Evolutionary conservation across 306 rosid genomes (phyloP).

Genomic region (Prunus kanzakura): DNA sequence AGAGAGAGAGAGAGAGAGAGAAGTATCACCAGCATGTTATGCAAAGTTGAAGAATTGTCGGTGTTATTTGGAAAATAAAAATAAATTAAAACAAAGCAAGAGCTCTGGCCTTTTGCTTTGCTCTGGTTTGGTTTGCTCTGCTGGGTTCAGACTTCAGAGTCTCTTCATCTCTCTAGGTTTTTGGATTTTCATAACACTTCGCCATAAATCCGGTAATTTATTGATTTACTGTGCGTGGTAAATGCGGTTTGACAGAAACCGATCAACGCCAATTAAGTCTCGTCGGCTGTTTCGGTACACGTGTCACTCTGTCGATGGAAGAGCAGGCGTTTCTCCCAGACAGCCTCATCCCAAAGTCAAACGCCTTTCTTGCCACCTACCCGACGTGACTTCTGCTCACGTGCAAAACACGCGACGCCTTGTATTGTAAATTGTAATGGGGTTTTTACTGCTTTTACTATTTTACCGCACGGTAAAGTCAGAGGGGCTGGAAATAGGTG

Average conservation of each 20-base stretch:
- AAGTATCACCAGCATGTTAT: neutral
- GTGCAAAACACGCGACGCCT: neutral
- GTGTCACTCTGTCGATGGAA: slow-evolving; percentile 27
- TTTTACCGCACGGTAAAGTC: neutral
- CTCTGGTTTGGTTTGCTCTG: neutral
- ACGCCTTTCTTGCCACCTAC: slow-evolving; percentile 16
- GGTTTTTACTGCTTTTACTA: no score
- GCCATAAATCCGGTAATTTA: slow-evolving; percentile 51
- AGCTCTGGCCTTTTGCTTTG: slow-evolving; percentile 1
- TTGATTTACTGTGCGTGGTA: slow-evolving; percentile 49
- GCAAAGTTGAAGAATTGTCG: slow-evolving; percentile 17
- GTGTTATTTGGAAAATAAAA: slow-evolving; percentile 1
- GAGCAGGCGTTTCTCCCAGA: slow-evolving; percentile 31
- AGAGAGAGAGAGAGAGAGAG: neutral
- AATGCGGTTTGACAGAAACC: slow-evolving; percentile 50
- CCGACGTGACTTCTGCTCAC: neutral
- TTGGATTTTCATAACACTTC: slow-evolving; percentile 1
- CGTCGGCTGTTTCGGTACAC: slow-evolving; percentile 42
- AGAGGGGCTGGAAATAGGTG: neutral
- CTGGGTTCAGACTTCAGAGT: slow-evolving; percentile 2
- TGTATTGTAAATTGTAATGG: neutral
- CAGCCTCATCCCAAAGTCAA: slow-evolving; percentile 53
- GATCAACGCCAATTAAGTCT: slow-evolving; percentile 35
- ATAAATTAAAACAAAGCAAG: neutral
- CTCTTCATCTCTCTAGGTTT: slow-evolving; percentile 1